phyloP scores from a whole-genome alignment of 345 rosid genomes.

The Euphorbia peplus region DNA sequence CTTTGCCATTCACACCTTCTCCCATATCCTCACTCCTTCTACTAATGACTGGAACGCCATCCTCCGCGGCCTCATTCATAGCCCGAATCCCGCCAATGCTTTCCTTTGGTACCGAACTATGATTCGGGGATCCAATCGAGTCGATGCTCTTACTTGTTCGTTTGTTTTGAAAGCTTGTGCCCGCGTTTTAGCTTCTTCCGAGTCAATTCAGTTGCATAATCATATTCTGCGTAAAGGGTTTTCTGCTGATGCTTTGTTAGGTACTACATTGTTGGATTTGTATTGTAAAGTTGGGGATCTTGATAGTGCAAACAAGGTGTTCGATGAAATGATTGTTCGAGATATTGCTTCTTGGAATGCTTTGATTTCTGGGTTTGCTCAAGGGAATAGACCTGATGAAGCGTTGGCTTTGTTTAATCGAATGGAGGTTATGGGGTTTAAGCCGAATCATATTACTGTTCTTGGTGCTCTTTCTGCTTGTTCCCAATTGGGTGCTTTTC shows the following conservation, averaged over 20 bases:
- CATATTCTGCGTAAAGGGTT: slow-evolving; percentile 54
- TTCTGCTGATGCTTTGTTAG: slow-evolving; percentile 58
- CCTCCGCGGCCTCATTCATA: slow-evolving; percentile 64
- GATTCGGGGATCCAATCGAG: slow-evolving; percentile 37
- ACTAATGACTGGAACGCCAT: slow-evolving; percentile 87
- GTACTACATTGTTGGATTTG: slow-evolving; percentile 68
- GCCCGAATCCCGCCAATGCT: slow-evolving; percentile 50
- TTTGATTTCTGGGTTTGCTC: slow-evolving; percentile 68
- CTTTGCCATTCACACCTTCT: slow-evolving; percentile 50
- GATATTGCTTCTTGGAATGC: slow-evolving; percentile 91
- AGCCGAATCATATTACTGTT: slow-evolving; percentile 65
- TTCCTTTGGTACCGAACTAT: slow-evolving; percentile 55
- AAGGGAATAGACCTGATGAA: slow-evolving; percentile 54
- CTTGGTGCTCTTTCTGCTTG: slow-evolving; percentile 80
- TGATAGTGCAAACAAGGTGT: slow-evolving; percentile 47
- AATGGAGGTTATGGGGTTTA: slow-evolving; percentile 46
- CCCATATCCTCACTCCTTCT: slow-evolving; percentile 45
- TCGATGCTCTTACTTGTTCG: slow-evolving; percentile 82
- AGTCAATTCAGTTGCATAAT: slow-evolving; percentile 56
- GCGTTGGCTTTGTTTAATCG: slow-evolving; percentile 59
- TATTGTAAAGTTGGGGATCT: slow-evolving; percentile 66
- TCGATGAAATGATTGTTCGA: slow-evolving; percentile 64
- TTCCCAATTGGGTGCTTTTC: slow-evolving; percentile 67
- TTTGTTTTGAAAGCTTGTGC: slow-evolving; percentile 82
- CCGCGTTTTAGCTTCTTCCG: slow-evolving; percentile 45